Evolutionary conservation across 768 basidiomycete genomes (phyloP).

Genomic region (Omphalotus guepiniiformis): DNA sequence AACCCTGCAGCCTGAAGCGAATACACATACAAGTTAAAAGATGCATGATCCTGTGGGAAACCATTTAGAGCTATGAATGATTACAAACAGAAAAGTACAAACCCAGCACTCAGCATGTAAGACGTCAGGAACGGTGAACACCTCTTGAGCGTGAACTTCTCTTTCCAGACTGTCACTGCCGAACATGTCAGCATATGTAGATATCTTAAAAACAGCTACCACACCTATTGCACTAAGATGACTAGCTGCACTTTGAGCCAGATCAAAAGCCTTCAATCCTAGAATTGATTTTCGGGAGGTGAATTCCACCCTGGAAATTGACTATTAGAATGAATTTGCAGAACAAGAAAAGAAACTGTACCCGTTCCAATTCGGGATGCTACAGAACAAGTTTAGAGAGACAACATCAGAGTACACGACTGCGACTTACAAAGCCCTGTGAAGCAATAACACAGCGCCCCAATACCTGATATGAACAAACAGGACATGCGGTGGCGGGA

Average conservation of each 20-base stretch:
- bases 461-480: conserved; percentile 74
- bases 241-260: conserved; percentile 69
- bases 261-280: conserved; percentile 66
- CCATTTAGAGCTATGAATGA: conserved; percentile 9
- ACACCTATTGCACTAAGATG: conserved; percentile 64
- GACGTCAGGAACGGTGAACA: conserved; percentile 65
- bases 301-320: conserved; percentile 35
- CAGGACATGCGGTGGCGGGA: conserved; percentile 57
- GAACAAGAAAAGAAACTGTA: conserved; percentile 23
- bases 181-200: conserved; percentile 2
- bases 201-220: background rate
- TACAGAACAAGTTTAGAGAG: conserved; percentile 21
- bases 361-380: conserved; percentile 74
- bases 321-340: background rate
- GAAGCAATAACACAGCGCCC: conserved; percentile 66
- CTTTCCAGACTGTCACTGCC: conserved; percentile 56
- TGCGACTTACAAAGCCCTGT: conserved; percentile 71
- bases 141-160: conserved; percentile 56
- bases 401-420: background rate
- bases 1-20: background rate
- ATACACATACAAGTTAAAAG: conserved; percentile 57
- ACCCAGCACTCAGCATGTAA: conserved; percentile 72
- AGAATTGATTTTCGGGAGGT: conserved; percentile 42
- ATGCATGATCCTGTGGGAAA: conserved; percentile 67
- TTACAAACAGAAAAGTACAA: conserved; percentile 23